phyloP scores from a whole-genome alignment of 768 basidiomycete genomes.

The Stropharia rugosoannulata region DNA sequence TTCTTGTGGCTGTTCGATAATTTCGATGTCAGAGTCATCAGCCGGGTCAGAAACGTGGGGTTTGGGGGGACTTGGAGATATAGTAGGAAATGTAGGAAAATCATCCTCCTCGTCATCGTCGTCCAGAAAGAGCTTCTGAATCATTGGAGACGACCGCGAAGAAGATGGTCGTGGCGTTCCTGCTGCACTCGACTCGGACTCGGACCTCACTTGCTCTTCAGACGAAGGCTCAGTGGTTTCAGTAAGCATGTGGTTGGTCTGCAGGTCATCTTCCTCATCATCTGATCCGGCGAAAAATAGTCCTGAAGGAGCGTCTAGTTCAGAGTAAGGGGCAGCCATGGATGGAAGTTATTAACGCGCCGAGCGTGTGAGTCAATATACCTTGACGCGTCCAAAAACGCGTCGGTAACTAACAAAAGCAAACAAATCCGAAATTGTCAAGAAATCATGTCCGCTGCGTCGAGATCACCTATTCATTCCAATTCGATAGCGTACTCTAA shows the following conservation, averaged over 20 bases:
- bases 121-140: constrained; percentile 31
- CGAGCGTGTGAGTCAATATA: constrained; percentile 20
- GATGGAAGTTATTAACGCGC: neutral
- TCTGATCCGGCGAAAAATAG: constrained; percentile 65
- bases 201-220: constrained; percentile 6
- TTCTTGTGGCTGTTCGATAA: constrained; percentile 17
- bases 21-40: constrained; percentile 34
- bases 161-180: constrained; percentile 21
- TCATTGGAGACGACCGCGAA: constrained; percentile 19
- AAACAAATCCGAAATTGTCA: constrained; percentile 32
- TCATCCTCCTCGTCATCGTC: constrained; percentile 31
- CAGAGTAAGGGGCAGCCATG: constrained; percentile 25
- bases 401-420: constrained; percentile 36
- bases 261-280: constrained; percentile 33
- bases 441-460: constrained; percentile 13
- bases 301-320: constrained; percentile 30
- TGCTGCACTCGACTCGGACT: constrained; percentile 14
- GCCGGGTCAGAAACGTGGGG: constrained; percentile 13
- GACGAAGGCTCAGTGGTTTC: neutral
- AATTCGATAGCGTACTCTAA: constrained; percentile 32
- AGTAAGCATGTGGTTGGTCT: constrained; percentile 6
- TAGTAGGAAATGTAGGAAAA: neutral
- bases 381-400: constrained; percentile 27
- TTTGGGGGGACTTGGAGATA: constrained; percentile 7
- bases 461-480: constrained; percentile 18